A percentile compares a stretch with the other conserved stretches of the same genome.
phyloP scores from a whole-genome alignment of 2,329 filamentous ascomycete genomes.

The Talaromyces sp. region DNA sequence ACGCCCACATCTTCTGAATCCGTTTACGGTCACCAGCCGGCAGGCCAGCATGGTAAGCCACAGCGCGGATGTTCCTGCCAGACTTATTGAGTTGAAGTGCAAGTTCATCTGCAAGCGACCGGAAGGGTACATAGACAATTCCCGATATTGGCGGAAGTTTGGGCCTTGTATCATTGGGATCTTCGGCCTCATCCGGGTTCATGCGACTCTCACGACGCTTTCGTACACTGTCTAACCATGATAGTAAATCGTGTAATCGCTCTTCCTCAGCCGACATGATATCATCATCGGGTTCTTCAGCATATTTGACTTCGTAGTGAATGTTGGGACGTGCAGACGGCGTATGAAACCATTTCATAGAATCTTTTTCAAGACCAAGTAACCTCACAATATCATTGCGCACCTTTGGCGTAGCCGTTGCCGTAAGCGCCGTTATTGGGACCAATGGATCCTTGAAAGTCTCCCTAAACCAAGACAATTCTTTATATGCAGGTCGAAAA shows the following conservation, averaged over 20 bases:
- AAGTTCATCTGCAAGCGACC: slow-evolving; percentile 42
- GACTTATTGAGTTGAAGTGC: slow-evolving; percentile 36
- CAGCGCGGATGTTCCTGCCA: slow-evolving; percentile 40
- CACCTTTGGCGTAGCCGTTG: slow-evolving; percentile 80
- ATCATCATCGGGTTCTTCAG: slow-evolving; percentile 35
- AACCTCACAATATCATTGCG: slow-evolving; percentile 78
- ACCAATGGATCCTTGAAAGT: slow-evolving; percentile 69
- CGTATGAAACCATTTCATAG: slow-evolving; percentile 74
- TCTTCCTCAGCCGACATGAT: slow-evolving; percentile 51
- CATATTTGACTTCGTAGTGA: slow-evolving; percentile 80
- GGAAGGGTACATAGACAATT: slow-evolving; percentile 49
- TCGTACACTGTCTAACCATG: slow-evolving; percentile 74
- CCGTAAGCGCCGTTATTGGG: slow-evolving; percentile 88
- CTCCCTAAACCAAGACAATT: slow-evolving; percentile 76
- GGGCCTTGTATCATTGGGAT: slow-evolving; percentile 18
- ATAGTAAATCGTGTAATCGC: slow-evolving; percentile 73
- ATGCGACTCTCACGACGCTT: slow-evolving; percentile 62
- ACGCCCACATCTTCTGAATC: slow-evolving; percentile 49
- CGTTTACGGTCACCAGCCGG: slow-evolving; percentile 68
- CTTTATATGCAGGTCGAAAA: slow-evolving; percentile 89
- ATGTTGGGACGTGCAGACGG: slow-evolving; percentile 81
- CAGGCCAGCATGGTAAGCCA: slow-evolving; percentile 58
- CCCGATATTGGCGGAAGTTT: slow-evolving; percentile 42
- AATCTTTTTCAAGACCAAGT: slow-evolving; percentile 64
- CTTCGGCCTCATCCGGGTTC: slow-evolving; percentile 33